Percentiles rank a stretch among this genome's conserved stretches.
Conservation (phyloP, 169 alveolate genomes). For the Amoebophrya sp. region DNA sequence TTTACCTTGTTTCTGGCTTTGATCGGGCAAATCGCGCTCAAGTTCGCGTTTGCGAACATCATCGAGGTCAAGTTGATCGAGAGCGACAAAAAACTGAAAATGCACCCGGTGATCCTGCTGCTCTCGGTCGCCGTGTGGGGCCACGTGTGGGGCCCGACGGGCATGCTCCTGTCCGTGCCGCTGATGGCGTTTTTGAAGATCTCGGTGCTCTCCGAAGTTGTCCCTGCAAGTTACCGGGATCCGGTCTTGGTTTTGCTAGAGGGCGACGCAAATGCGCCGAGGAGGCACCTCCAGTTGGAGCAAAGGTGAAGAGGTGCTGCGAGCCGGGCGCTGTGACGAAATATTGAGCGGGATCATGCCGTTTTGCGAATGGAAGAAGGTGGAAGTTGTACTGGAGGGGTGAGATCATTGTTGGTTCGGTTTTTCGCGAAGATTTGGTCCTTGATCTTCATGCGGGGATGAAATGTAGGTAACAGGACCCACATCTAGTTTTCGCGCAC, state of each 20-base stretch:
- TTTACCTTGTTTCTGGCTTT: background rate
- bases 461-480: too few species aligned
- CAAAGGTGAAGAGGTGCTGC: too few species aligned
- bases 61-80: slow-evolving; percentile 12
- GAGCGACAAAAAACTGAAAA: background rate
- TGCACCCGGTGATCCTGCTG: background rate
- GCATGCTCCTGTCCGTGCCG: background rate
- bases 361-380: too few species aligned
- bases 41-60: background rate
- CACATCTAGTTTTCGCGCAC: too few species aligned
- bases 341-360: too few species aligned
- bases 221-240: slow-evolving; percentile 4
- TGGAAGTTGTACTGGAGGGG: too few species aligned
- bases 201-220: background rate
- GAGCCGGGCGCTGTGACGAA: too few species aligned
- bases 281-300: too few species aligned
- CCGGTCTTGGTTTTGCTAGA: background rate
- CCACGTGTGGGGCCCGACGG: slow-evolving; percentile 19
- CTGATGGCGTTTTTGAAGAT: slow-evolving; percentile 21
- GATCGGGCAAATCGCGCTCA: background rate
- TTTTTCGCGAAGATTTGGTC: too few species aligned
- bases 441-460: too few species aligned
- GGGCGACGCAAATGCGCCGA: background rate
- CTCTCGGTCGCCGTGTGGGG: background rate
- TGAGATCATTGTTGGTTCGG: too few species aligned